Evolutionary conservation across 2,329 filamentous ascomycete genomes (phyloP).

Genomic region (Pseudodiploospora longispora): DNA sequence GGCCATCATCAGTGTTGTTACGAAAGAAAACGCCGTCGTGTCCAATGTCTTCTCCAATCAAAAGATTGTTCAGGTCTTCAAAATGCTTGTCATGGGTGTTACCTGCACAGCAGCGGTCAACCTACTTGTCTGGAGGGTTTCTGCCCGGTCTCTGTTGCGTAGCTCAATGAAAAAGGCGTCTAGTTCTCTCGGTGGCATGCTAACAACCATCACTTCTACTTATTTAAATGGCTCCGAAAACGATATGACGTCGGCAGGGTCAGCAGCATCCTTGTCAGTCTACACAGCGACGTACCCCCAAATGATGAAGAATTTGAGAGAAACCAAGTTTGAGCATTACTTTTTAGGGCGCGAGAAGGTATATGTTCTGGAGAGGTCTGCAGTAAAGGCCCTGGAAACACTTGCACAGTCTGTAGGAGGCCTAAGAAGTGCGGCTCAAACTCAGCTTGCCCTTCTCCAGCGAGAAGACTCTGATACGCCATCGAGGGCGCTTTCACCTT

Average conservation of each 20-base stretch:
- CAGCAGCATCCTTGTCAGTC: slow-evolving; percentile 48
- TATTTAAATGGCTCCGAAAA: slow-evolving; percentile 75
- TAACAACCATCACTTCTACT: slow-evolving; percentile 67
- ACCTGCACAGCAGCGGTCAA: slow-evolving; percentile 61
- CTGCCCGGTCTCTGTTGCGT: slow-evolving; percentile 61
- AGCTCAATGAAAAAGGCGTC: slow-evolving; percentile 65
- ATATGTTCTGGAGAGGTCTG: slow-evolving; percentile 64
- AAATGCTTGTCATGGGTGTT: slow-evolving; percentile 72
- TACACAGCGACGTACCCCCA: slow-evolving; percentile 52
- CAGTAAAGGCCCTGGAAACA: slow-evolving; percentile 73
- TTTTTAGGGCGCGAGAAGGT: slow-evolving; percentile 66
- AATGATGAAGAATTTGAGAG: slow-evolving; percentile 66
- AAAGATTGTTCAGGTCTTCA: slow-evolving; percentile 43
- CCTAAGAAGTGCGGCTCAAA: slow-evolving; percentile 73
- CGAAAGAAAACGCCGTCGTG: slow-evolving; percentile 78
- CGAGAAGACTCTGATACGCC: slow-evolving; percentile 40
- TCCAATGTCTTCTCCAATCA: slow-evolving; percentile 66
- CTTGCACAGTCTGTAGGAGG: slow-evolving; percentile 81
- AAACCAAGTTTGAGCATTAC: slow-evolving; percentile 81
- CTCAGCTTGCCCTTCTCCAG: slow-evolving; percentile 68
- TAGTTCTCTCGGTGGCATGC: slow-evolving; percentile 66
- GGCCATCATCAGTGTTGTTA: slow-evolving; percentile 75
- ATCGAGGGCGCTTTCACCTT: not conserved
- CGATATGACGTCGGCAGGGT: slow-evolving; percentile 55
- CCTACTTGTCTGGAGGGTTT: slow-evolving; percentile 65